phyloP scores from a whole-genome alignment of 495 filamentous ascomycete genomes.

The Schizothecium vesticola region DNA sequence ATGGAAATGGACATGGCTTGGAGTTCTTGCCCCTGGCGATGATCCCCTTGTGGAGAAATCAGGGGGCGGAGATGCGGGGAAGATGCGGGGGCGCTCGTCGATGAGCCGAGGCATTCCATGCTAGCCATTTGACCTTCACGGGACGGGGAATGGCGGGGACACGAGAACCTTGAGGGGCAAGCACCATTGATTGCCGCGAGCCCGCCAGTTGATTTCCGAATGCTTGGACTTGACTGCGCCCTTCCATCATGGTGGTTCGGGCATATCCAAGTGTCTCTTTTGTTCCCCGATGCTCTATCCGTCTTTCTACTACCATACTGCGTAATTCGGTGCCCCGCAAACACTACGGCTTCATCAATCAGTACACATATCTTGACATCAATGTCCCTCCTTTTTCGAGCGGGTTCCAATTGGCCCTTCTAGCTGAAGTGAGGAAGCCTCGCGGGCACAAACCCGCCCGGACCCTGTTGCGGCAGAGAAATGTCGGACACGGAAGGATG shows the following conservation, averaged over 20 bases:
- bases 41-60: constrained; percentile 7
- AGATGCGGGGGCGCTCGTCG: not conserved
- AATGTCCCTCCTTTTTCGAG: not conserved
- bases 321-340: not conserved
- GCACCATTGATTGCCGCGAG: not conserved
- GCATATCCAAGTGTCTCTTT: not conserved
- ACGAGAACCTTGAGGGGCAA: not conserved
- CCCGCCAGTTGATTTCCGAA: not conserved
- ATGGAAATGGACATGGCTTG: not conserved
- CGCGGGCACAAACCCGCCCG: constrained; percentile 28
- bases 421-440: constrained; percentile 31
- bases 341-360: not conserved
- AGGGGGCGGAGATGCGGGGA: constrained; percentile 15
- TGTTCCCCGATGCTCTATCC: not conserved
- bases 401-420: not conserved
- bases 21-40: not conserved
- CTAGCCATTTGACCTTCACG: not conserved
- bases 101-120: constrained; percentile 4
- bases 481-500: not conserved
- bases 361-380: not conserved
- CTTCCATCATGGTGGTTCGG: not conserved
- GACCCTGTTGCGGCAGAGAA: not conserved
- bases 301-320: not conserved
- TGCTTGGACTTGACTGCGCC: too few relatives aligned
- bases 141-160: not conserved